Base-by-base conservation (phyloP, 768 basidiomycete species). In the Boletus pseudopeckii region DNA sequence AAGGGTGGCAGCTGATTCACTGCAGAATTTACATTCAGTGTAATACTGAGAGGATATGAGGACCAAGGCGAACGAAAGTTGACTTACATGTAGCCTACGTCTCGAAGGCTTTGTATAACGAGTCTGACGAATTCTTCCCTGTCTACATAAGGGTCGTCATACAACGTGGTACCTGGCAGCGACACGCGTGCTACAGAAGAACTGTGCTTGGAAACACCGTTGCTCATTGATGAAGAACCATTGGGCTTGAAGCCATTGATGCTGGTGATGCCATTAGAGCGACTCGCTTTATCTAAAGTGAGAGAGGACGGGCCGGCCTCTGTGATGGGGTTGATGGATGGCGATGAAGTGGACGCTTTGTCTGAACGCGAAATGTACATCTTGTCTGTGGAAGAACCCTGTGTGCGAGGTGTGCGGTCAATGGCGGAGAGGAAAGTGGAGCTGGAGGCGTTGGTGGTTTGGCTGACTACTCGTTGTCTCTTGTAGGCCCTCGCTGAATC, bases 111-210 rank as follows among this genome's bases (percentile, higher is more conserved):
- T 69, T 98, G 94, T 56, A 97, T 80, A 49, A 93, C 85, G 43
- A 98, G 74, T 62, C 94, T 78, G 46, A 96, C 85, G 67, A 92
- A 94, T 71, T 97, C 94, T 73, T 96, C 90, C 59, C 92, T 79
- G 73, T 93, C 84, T 45, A 96, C 77, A 57, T 77, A 76, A 57
- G 87, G 85, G 70, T 89, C 88, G 41, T 89, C 84, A 62, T 90
- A 92, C 50, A 93, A 76, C 36, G 80, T 79, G 44, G 85, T 83
- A 24, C 91, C 90, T 18, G 86, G 85, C 33, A 88, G 74, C 41
- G 78, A 76, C 44, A 92, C 86, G 64, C 78, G 80, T 32, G 84
- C 70, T 55, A 90, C 72, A 24, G 77, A 64, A 28, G 67, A 69
- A 53, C 70, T 73, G 60, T 80, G 75, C 63, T 81, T 85, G 54